Percentiles rank a stretch among this genome's conserved stretches.
These are phyloP conservation scores for Aphanocladium album DNA, from an alignment of 2,329 filamentous ascomycete species.

Conservation along the genomic window DNA sequence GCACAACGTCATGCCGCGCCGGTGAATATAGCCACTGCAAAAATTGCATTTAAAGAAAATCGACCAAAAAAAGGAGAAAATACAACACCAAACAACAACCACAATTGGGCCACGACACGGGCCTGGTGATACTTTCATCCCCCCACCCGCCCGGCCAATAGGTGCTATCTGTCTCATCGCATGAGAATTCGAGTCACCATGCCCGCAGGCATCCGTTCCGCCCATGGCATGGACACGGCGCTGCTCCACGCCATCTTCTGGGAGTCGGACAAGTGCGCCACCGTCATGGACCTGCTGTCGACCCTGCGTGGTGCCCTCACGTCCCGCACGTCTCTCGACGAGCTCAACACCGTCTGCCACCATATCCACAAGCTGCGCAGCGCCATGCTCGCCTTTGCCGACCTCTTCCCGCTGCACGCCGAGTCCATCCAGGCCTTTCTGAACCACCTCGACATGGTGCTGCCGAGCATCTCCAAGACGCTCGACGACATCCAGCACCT, in stretches of 20 bases:
- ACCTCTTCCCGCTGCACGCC: constrained; percentile 6
- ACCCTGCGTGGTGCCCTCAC: not conserved
- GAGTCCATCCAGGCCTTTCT: not conserved
- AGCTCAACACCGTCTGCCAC: not conserved
- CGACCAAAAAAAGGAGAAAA: not conserved
- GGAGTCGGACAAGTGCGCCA: constrained; percentile 5
- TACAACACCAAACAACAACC: not conserved
- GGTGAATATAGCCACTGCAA: too few species aligned
- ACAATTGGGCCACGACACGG: not conserved
- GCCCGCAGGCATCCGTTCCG: not conserved
- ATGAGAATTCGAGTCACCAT: constrained; percentile 7
- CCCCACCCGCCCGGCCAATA: not conserved
- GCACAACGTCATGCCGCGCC: constrained; percentile 1
- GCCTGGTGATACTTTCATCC: not conserved
- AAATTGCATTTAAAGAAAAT: not conserved
- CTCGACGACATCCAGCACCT: not conserved
- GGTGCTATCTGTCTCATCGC: not conserved
- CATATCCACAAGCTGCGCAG: not conserved
- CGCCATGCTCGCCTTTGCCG: constrained; percentile 8
- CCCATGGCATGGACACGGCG: not conserved
- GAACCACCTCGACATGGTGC: constrained; percentile 6
- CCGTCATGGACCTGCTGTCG: not conserved
- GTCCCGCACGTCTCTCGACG: not conserved
- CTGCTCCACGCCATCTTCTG: constrained; percentile 6
- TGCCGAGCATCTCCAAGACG: constrained; percentile 1